Evolutionary conservation across 768 basidiomycete genomes (phyloP).

Genomic region (Suillus clintonianus): DNA sequence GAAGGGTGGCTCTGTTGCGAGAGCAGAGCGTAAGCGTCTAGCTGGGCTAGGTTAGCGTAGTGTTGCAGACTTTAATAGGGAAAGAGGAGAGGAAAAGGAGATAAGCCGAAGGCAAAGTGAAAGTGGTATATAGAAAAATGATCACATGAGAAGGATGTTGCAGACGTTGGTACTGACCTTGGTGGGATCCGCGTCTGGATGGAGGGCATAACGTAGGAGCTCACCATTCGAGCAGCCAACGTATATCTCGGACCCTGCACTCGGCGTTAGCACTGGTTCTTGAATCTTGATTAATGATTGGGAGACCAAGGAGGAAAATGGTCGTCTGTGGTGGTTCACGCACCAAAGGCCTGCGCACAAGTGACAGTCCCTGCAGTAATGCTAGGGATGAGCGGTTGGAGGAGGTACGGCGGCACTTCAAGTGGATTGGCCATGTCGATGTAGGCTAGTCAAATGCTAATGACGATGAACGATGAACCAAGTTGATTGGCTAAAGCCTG

Average conservation of each 20-base stretch:
- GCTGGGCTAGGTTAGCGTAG: slow-evolving; percentile 26
- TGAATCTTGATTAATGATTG: slow-evolving; percentile 5
- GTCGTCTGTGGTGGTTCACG: slow-evolving; percentile 14
- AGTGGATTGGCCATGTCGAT: slow-evolving; percentile 30
- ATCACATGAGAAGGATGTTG: background rate
- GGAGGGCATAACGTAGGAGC: slow-evolving; percentile 76
- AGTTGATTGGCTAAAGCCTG: background rate
- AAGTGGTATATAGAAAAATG: background rate
- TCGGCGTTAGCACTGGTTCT: background rate
- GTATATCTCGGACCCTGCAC: slow-evolving; percentile 78
- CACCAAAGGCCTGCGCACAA: slow-evolving; percentile 63
- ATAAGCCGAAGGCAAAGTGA: background rate
- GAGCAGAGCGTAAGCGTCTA: slow-evolving; percentile 64
- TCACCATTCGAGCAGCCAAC: slow-evolving; percentile 86
- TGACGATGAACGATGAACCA: background rate
- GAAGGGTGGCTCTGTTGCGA: slow-evolving; percentile 71
- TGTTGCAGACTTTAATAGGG: background rate
- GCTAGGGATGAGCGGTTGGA: slow-evolving; percentile 48
- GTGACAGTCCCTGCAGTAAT: slow-evolving; percentile 29
- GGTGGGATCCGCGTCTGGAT: slow-evolving; percentile 50
- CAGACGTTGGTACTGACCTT: slow-evolving; percentile 36
- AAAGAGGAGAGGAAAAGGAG: background rate
- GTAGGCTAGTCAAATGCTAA: background rate
- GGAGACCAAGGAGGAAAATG: slow-evolving; percentile 6
- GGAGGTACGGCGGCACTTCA: slow-evolving; percentile 63